Percentiles rank a stretch among this genome's conserved stretches.
Evolutionary conservation across 2,329 filamentous ascomycete species (phyloP).

Genomic region (Aspergillus sp.): DNA sequence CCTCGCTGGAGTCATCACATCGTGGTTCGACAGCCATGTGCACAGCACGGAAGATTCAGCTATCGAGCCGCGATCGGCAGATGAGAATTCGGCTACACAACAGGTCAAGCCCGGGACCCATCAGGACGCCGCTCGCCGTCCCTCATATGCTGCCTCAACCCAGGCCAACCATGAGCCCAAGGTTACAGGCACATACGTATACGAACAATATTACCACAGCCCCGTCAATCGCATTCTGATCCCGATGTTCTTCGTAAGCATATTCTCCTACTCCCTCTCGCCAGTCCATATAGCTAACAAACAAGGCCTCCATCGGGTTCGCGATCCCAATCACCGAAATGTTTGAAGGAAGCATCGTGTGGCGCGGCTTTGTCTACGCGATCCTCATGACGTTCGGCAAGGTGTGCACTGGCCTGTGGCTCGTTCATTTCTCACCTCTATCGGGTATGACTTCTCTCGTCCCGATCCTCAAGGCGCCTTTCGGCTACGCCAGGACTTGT

Average conservation of each 20-base stretch:
- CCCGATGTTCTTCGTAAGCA: constrained; percentile 72
- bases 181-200: constrained; percentile 40
- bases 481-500: constrained; percentile 14
- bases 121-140: too few relatives aligned
- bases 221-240: constrained; percentile 61
- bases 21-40: constrained; percentile 53
- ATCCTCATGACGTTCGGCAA: constrained; percentile 71
- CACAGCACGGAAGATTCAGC: background rate
- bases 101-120: too few relatives aligned
- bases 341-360: constrained; percentile 67
- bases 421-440: constrained; percentile 46
- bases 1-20: constrained; percentile 57
- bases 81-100: background rate
- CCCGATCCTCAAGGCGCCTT: constrained; percentile 4
- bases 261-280: too few relatives aligned
- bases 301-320: constrained; percentile 68
- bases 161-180: background rate
- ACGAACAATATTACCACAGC: constrained; percentile 52
- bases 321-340: constrained; percentile 74
- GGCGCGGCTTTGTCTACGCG: constrained; percentile 74
- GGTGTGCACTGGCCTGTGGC: constrained; percentile 63
- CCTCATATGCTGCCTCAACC: background rate
- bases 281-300: background rate
- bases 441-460: constrained; percentile 17
- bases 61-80: background rate